Conservation (phyloP, 2,329 filamentous ascomycete genomes). For the Fonsecaea nubica region DNA sequence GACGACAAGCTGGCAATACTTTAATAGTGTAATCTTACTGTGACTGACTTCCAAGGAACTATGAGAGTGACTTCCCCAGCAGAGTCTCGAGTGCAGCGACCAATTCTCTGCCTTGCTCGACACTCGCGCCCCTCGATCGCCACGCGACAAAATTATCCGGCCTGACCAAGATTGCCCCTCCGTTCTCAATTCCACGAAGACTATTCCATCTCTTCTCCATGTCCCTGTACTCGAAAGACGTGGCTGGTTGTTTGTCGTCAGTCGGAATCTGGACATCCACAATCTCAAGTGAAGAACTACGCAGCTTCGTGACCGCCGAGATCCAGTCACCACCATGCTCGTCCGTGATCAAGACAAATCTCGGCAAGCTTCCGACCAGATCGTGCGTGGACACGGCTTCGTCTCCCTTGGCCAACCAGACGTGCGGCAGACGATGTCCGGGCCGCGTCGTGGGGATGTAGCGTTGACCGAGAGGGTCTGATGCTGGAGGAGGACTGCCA, state of each 20-base stretch:
- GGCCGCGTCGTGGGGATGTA: background rate
- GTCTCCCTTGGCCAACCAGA: background rate
- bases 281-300: no score
- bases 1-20: no score
- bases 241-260: no score
- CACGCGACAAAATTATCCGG: conserved; percentile 1
- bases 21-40: no score
- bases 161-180: background rate
- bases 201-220: background rate
- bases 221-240: background rate
- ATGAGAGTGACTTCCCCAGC: no score
- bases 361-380: background rate
- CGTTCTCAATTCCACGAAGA: background rate
- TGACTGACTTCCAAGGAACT: no score
- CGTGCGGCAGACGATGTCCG: background rate
- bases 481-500: background rate
- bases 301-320: background rate
- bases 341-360: background rate
- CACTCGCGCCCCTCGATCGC: background rate
- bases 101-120: background rate
- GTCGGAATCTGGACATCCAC: no score
- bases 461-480: background rate
- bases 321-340: background rate
- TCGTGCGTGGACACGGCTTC: background rate
- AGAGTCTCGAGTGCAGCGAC: no score